Evolutionary conservation across 495 filamentous ascomycete species (phyloP), one percentile per base, ranked within the genome.

Genomic region (Aspergillus ellipticus): DNA sequence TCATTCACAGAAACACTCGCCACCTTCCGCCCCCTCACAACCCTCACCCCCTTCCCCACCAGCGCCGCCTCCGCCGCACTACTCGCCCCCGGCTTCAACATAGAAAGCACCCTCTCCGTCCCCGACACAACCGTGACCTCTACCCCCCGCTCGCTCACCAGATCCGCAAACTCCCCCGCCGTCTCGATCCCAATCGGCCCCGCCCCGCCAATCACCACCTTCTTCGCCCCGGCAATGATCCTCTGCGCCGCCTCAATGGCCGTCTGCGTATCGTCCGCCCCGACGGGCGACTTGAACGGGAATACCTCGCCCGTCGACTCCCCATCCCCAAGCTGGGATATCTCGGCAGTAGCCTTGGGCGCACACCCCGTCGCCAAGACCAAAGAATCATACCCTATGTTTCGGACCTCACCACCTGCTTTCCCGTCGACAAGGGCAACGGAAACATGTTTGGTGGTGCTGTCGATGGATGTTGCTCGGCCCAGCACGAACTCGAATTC

Each of bases 161-260:
- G 74, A 19, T 79, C 75, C 5, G 75, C 81, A 19, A 86, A 62
- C 66, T 89, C 86, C 31, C 77, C 86, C 1, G 79, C 77, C 1
- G 83, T 55, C 58, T 89, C 85, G 42, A 90, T 78, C 10, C 86
- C 89, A 2, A 87, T 82, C 4, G 83, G 71, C 0, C 89, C 89
- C 0, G 76, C 89, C 28, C 89, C 89, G 6, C 75, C 84, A 42
- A 89, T 67, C 4, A 87, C 79, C 53, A 92, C 83, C 19, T 70
- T 77, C 48, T 82, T 78, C 19, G 86, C 86, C 1, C 35, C 55
- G 4, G 70, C 57, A 49, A 89, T 77, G 17, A 62, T 42, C 8
- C 74, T 51, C 43, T 79, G 79, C 28, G 79, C 73, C 3, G 64
- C 24, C 77, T 79, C 72, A 21, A 69, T 68, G 3, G 58, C 65